These are phyloP conservation scores for Suillus occidentalis DNA, from an alignment of 768 basidiomycete species.

Conservation along the genomic window DNA sequence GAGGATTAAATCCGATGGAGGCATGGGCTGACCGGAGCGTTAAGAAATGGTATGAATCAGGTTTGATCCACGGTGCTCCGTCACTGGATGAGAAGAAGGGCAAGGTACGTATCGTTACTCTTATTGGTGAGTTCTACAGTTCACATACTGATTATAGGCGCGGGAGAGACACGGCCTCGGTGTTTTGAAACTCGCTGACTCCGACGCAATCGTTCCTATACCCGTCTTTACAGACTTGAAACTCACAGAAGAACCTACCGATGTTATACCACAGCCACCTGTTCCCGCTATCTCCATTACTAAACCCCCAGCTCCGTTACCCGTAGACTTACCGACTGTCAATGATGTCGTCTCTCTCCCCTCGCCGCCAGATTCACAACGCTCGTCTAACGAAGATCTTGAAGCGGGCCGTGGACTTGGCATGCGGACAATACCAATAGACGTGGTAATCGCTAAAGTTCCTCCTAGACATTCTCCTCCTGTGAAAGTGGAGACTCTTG, in stretches of 20 bases:
- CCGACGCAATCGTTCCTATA: slow-evolving; percentile 62
- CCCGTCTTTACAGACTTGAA: slow-evolving; percentile 51
- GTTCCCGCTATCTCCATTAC: slow-evolving; percentile 63
- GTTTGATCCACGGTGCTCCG: slow-evolving; percentile 57
- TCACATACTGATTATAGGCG: slow-evolving; percentile 31
- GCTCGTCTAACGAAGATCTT: slow-evolving; percentile 38
- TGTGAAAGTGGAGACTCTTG: slow-evolving; percentile 18
- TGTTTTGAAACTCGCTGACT: slow-evolving; percentile 40
- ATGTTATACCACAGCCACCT: slow-evolving; percentile 18
- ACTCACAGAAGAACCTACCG: slow-evolving; percentile 21
- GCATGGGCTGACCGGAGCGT: slow-evolving; percentile 92
- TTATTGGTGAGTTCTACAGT: slow-evolving; percentile 9
- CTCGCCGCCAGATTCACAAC: slow-evolving; percentile 45
- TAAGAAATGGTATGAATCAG: slow-evolving; percentile 81
- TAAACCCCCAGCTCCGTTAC: slow-evolving; percentile 69
- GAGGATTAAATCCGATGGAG: slow-evolving; percentile 90
- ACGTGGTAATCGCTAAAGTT: slow-evolving; percentile 17
- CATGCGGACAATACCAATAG: slow-evolving; percentile 35
- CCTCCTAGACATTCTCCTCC: slow-evolving; percentile 13
- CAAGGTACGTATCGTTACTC: slow-evolving; percentile 43
- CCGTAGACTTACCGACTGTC: slow-evolving; percentile 67
- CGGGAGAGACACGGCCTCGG: slow-evolving; percentile 47
- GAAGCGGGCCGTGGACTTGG: slow-evolving; percentile 41
- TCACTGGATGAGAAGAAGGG: slow-evolving; percentile 43
- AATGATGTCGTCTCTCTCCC: slow-evolving; percentile 53